Percentiles rank a stretch among this genome's conserved stretches.
These are phyloP conservation scores for Globisporangium nunn DNA, from an alignment of 352 stramenopile genomes.

Conservation along the genomic window DNA sequence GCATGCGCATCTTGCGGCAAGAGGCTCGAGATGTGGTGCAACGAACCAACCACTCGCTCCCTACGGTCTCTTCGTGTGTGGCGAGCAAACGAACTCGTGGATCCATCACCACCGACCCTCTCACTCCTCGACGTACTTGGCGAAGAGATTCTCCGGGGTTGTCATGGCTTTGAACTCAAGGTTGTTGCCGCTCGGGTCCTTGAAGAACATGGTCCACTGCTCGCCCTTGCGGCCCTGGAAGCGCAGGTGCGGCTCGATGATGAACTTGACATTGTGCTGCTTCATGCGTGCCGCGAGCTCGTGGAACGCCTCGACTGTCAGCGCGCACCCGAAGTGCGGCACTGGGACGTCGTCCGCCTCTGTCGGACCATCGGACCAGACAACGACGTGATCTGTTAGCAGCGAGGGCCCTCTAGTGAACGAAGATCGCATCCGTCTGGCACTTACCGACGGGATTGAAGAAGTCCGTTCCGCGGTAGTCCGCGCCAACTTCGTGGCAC, in stretches of 20 bases:
- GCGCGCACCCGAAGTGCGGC: conserved; percentile 91
- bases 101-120: too few species aligned
- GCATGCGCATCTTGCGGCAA: too few species aligned
- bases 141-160: conserved; percentile 95
- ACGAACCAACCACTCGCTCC: too few species aligned
- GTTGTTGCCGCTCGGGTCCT: conserved; percentile 96
- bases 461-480: conserved; percentile 92
- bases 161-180: conserved; percentile 99
- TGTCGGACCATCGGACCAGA: conserved; percentile 5
- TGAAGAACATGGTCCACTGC: conserved; percentile 99
- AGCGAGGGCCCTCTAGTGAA: background rate
- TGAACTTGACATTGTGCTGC: conserved; percentile 83
- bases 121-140: conserved; percentile 89
- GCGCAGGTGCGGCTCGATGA: conserved; percentile 94
- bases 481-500: conserved; percentile 86
- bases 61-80: too few species aligned
- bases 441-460: conserved; percentile 92
- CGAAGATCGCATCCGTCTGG: background rate
- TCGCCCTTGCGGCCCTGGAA: conserved; percentile 94
- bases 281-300: conserved; percentile 78
- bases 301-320: conserved; percentile 93
- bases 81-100: too few species aligned
- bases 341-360: conserved; percentile 97
- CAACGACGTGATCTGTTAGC: too few species aligned
- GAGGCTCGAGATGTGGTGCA: too few species aligned